These are phyloP conservation scores for Blastocystis sp. DNA, from an alignment of 352 stramenopile species.

Conservation along the genomic window DNA sequence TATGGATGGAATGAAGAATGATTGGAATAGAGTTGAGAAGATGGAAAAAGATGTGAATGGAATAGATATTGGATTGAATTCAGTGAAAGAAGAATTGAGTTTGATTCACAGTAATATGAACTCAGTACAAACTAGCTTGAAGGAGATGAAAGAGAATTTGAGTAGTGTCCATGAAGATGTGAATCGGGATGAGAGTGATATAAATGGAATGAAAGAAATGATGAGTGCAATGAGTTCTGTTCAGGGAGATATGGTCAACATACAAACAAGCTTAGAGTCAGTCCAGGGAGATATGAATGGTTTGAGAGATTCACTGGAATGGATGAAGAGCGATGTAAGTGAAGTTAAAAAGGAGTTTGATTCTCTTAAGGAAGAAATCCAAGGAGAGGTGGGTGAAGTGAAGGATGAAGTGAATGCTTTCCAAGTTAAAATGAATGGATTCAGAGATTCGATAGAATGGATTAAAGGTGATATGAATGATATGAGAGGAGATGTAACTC, in stretches of 20 bases:
- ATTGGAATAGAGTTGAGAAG: too few relatives aligned
- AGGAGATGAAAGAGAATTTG: neutral
- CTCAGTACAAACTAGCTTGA: neutral
- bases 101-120: neutral
- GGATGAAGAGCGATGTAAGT: neutral
- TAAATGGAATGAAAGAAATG: neutral
- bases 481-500: neutral
- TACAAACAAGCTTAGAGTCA: neutral
- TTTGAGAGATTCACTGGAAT: neutral
- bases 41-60: neutral
- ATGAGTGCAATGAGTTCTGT: neutral
- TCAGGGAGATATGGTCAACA: neutral
- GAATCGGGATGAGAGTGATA: neutral
- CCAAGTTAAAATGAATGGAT: neutral
- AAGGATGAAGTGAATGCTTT: slow-evolving; percentile 1
- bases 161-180: neutral
- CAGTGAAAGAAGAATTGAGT: neutral
- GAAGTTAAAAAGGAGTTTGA: neutral
- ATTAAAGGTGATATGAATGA: neutral
- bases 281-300: neutral
- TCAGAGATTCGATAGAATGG: neutral
- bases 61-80: neutral
- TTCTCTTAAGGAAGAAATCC: neutral
- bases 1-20: neutral
- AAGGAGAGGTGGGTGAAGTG: neutral